Conservation (phyloP, 2,329 filamentous ascomycete species). For the Sporothrix schenckii region DNA sequence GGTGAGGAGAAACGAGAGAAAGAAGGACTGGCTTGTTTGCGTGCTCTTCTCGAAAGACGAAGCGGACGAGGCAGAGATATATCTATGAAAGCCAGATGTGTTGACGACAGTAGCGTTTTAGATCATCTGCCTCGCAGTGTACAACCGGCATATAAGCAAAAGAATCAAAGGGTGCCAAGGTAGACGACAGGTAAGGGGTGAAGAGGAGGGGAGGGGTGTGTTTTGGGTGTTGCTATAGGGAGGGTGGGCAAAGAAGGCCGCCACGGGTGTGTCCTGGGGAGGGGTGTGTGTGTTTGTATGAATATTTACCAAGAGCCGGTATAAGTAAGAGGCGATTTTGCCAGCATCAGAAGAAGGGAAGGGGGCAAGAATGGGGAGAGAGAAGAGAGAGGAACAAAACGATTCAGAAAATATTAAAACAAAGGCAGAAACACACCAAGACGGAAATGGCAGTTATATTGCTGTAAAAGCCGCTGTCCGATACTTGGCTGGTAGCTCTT, state of each 20-base stretch:
- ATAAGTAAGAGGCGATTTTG: conserved; percentile 24
- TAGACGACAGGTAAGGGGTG: not conserved
- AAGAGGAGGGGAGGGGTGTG: conserved; percentile 17
- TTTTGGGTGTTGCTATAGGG: conserved; percentile 4
- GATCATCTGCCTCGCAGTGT: not conserved
- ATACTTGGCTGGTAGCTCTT: conserved; percentile 1
- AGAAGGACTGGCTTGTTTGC: conserved; percentile 13
- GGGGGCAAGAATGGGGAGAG: not conserved
- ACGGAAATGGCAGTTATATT: conserved; percentile 9
- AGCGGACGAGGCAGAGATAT: conserved; percentile 25
- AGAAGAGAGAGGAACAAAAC: not conserved
- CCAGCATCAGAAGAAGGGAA: not conserved
- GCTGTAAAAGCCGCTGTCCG: not conserved
- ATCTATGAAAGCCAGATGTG: conserved; percentile 24
- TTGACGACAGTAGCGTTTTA: not conserved
- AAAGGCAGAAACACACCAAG: not conserved
- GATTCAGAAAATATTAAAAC: not conserved
- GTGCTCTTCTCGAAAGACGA: not conserved
- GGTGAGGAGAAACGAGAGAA: conserved; percentile 14
- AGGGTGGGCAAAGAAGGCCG: conserved; percentile 6
- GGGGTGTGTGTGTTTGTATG: conserved; percentile 27
- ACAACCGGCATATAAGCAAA: conserved; percentile 22
- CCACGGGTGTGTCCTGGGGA: conserved; percentile 14
- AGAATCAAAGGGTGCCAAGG: not conserved
- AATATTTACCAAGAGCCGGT: conserved; percentile 29